Base-by-base conservation (phyloP, 2,329 filamentous ascomycete genomes). In the Ampelomyces quisqualis region DNA sequence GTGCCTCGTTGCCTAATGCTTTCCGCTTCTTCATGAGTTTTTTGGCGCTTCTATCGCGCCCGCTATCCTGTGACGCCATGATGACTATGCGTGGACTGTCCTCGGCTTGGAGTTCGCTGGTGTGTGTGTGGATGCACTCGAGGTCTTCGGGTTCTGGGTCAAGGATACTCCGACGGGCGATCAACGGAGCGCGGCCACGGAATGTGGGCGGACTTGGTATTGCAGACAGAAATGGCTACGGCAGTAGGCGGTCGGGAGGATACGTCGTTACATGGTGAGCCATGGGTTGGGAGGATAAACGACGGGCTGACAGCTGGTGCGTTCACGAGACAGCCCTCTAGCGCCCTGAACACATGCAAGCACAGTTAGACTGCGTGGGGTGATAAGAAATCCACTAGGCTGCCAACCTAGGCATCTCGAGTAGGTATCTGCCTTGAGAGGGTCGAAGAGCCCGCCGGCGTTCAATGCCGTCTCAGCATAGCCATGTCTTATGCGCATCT, bases 61-160 rank as follows among this genome's bases (percentile, higher is more conserved):
- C 47, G 43, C 62, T 42, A 32, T 62, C 63, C 43, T 68, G 62
- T 29, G 61, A 61, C 14, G 64, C 57, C 66, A 69, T 69, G 14
- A 37, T 57, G 49, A 13, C 13, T 40, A 11, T 21, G 38, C 13
- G 31, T 26, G 13, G 24, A 7, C 23, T 14, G 31, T 31, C 4
- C 35, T 11, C 13, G 5, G 9, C 7, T 18, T 19, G 23, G 27
- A 24, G 5, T 7, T 20, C 9, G 23, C 9, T 21, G 20, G 15
- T 15, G 19, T 7, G n/a, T n/a, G 24, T 34, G 27, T 42, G 20
- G 45, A 35, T 38, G 27, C 19, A 14, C 34, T 26, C 17, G 14
- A 26, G 21, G 22, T n/a, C 29, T 34, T 26, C 7, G 15, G 21
- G 23, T 22, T 35, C 5, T 13, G 35, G 41, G 23, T 28, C 38